These are phyloP conservation scores for Cladophialophora bantiana DNA, from an alignment of 2,329 filamentous ascomycete species.

Conservation along the genomic window DNA sequence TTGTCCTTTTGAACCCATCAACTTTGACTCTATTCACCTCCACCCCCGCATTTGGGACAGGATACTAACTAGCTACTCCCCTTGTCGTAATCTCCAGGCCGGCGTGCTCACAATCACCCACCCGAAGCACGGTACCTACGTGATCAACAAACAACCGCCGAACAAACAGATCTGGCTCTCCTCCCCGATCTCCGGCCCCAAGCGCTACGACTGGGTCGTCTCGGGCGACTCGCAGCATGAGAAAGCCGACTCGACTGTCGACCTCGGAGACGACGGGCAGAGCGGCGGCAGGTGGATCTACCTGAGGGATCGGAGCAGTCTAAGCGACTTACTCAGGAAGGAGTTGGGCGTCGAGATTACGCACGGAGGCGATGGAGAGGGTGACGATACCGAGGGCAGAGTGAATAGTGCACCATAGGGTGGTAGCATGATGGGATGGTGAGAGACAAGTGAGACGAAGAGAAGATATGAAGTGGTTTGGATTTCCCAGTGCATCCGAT, in stretches of 20 bases:
- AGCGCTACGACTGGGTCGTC: conserved; percentile 90
- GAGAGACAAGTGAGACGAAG: not conserved
- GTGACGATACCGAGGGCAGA: conserved; percentile 29
- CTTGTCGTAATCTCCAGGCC: conserved; percentile 60
- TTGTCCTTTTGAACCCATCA: not conserved
- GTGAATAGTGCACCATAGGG: conserved; percentile 7
- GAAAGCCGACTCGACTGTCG: conserved; percentile 75
- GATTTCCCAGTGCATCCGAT: not conserved
- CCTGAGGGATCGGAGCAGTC: conserved; percentile 76
- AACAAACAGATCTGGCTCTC: conserved; percentile 98
- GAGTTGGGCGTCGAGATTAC: conserved; percentile 75
- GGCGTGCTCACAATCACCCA: conserved; percentile 82
- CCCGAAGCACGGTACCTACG: conserved; percentile 75
- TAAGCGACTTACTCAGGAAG: conserved; percentile 74
- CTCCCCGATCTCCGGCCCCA: conserved; percentile 87
- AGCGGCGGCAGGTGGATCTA: conserved; percentile 81
- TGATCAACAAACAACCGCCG: conserved; percentile 97
- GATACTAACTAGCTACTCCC: not conserved
- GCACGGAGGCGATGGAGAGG: conserved; percentile 40
- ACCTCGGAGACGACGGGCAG: conserved; percentile 39
- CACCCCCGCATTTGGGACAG: not conserved
- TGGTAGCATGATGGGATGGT: conserved; percentile 4
- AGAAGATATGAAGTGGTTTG: not conserved
- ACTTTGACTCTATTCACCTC: not conserved
- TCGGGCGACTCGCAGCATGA: conserved; percentile 73